Conservation (phyloP, 495 filamentous ascomycete species). For the Penicillium cataractarum region DNA sequence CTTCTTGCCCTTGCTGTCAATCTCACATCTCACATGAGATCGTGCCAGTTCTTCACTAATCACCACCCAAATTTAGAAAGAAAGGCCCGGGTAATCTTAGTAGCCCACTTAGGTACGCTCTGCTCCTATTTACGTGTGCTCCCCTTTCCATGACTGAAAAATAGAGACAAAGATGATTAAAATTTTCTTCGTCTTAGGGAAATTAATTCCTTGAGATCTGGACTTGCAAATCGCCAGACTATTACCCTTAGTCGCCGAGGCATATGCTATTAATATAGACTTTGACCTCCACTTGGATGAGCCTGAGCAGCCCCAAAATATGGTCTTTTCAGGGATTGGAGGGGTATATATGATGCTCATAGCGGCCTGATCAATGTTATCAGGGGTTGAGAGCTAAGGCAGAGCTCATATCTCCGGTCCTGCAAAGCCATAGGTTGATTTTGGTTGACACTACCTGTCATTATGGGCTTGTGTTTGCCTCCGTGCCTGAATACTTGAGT, state of each 20-base stretch:
- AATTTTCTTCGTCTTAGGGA: neutral
- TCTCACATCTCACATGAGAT: neutral
- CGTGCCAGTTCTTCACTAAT: neutral
- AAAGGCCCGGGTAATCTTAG: neutral
- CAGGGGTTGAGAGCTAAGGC: neutral
- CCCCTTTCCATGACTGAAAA: neutral
- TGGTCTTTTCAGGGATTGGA: neutral
- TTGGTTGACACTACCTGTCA: neutral
- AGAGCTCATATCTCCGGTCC: too few relatives aligned
- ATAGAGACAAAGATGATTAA: slow-evolving; percentile 3
- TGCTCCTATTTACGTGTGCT: neutral
- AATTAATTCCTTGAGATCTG: neutral
- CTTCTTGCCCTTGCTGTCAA: too few relatives aligned
- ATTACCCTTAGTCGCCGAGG: neutral
- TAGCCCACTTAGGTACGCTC: neutral
- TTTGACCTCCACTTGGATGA: neutral
- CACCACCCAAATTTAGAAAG: neutral
- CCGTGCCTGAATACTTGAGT: neutral
- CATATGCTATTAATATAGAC: neutral
- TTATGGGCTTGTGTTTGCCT: neutral
- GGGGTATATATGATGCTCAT: neutral
- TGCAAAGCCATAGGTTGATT: too few relatives aligned
- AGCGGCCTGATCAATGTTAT: neutral
- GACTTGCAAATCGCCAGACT: neutral
- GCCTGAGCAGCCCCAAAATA: slow-evolving; percentile 2